Conservation (phyloP, 495 filamentous ascomycete species). For the Lophium mytilinum region DNA sequence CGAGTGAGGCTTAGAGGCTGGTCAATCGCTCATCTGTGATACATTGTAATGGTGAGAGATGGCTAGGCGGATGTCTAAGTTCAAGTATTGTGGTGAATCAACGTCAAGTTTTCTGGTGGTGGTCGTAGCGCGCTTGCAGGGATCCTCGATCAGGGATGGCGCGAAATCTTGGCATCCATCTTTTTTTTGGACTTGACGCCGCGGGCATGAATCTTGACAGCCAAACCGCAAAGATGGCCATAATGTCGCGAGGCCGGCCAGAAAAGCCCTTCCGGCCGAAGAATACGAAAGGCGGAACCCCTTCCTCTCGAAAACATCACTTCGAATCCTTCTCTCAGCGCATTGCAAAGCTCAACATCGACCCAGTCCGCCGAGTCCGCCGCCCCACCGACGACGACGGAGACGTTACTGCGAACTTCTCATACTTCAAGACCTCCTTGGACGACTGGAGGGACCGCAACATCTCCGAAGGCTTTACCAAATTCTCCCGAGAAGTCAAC, state of each 20-base stretch:
- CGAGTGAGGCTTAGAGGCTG: not conserved
- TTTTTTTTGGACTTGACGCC: not conserved
- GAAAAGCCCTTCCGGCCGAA: slow-evolving; percentile 55
- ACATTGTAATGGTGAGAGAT: not conserved
- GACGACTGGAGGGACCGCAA: slow-evolving; percentile 89
- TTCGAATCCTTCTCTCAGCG: slow-evolving; percentile 91
- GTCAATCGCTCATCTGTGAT: not conserved
- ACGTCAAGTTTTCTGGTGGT: too few species aligned
- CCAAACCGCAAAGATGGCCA: slow-evolving; percentile 19
- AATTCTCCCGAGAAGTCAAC: slow-evolving; percentile 62
- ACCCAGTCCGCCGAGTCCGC: slow-evolving; percentile 81
- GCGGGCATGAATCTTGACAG: not conserved
- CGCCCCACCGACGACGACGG: slow-evolving; percentile 71
- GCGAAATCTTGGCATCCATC: slow-evolving; percentile 17
- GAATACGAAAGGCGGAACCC: slow-evolving; percentile 46
- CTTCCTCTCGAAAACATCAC: slow-evolving; percentile 69
- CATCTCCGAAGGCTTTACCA: slow-evolving; percentile 66
- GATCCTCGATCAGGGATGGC: not conserved
- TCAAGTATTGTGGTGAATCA: too few species aligned
- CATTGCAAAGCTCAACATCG: slow-evolving; percentile 87
- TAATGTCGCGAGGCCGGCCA: slow-evolving; percentile 53
- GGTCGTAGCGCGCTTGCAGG: too few species aligned
- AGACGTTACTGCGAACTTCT: slow-evolving; percentile 55
- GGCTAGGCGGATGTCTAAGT: too few species aligned
- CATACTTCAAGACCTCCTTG: slow-evolving; percentile 73